Percentiles rank a stretch among this genome's conserved stretches.
Conservation (phyloP, 148 eudicot species). For the Diospyros kaki region DNA sequence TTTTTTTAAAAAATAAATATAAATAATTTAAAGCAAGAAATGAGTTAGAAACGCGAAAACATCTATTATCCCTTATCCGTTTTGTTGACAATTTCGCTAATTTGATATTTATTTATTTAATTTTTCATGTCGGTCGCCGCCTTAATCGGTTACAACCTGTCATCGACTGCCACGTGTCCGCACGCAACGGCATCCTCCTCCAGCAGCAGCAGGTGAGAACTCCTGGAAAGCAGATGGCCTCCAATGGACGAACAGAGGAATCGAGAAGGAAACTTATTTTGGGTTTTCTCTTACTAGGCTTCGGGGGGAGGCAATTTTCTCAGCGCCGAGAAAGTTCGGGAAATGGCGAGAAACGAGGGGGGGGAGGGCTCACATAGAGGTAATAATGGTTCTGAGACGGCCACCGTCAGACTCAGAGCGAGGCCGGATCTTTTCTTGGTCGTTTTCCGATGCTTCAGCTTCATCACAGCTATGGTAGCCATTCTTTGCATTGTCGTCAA, state of each 20-base stretch:
- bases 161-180: background rate
- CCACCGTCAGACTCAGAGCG: slow-evolving; percentile 24
- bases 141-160: too few relatives aligned
- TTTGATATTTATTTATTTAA: too few relatives aligned
- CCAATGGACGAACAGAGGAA: background rate
- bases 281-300: background rate
- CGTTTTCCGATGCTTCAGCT: slow-evolving; percentile 61
- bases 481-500: slow-evolving; percentile 69
- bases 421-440: slow-evolving; percentile 61
- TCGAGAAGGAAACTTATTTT: too few relatives aligned
- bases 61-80: too few relatives aligned
- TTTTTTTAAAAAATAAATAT: too few relatives aligned
- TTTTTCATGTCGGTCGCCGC: too few relatives aligned
- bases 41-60: too few relatives aligned
- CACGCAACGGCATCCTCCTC: slow-evolving; percentile 1
- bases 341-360: slow-evolving; percentile 10
- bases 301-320: background rate
- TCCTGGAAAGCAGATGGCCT: background rate
- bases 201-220: slow-evolving; percentile 8
- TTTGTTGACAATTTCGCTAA: too few relatives aligned
- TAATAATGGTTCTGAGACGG: background rate
- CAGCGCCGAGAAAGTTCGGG: background rate
- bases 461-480: slow-evolving; percentile 55
- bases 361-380: slow-evolving; percentile 20
- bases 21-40: too few relatives aligned